A percentile compares a stretch with the other conserved stretches of the same genome.
phyloP scores from a whole-genome alignment of 768 basidiomycete genomes.

The Russula foetens region DNA sequence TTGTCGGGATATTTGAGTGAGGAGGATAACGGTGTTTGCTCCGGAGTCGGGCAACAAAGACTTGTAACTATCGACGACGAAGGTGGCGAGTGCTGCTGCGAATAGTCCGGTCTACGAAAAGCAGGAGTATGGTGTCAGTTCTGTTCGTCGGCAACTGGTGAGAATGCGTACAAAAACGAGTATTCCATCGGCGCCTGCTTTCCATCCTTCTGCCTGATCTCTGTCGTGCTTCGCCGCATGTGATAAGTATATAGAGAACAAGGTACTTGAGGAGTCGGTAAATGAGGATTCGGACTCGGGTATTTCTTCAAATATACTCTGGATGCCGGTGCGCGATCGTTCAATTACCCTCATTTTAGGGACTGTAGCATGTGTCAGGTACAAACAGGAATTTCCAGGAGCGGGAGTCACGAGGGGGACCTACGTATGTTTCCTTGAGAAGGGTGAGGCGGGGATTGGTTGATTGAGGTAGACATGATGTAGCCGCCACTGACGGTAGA shows the following conservation, averaged over 20 bases:
- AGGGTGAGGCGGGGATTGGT: neutral
- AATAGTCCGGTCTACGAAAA: conserved; percentile 13
- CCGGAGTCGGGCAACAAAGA: conserved; percentile 6
- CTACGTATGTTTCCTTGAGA: neutral
- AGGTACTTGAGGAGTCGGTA: conserved; percentile 2
- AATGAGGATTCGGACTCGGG: neutral
- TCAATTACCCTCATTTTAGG: neutral
- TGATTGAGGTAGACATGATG: neutral
- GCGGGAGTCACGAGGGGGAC: neutral
- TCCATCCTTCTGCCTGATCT: neutral
- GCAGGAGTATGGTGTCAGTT: neutral
- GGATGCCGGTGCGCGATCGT: neutral
- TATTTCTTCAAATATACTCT: neutral
- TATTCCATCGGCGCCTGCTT: conserved; percentile 6
- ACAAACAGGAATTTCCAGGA: no score
- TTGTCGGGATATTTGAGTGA: conserved; percentile 15
- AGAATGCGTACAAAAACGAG: conserved; percentile 9
- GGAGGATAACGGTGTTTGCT: neutral
- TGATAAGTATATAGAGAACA: conserved; percentile 9
- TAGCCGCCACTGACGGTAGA: neutral
- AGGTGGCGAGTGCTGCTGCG: conserved; percentile 4
- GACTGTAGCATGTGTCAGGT: no score
- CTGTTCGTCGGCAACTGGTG: neutral
- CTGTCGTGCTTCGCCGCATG: conserved; percentile 5
- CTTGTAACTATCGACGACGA: conserved; percentile 18